Evolutionary conservation across 163 green algal genomes (phyloP), one percentile per base, ranked within the genome.

Genomic region (Chloromonas sp.): DNA sequence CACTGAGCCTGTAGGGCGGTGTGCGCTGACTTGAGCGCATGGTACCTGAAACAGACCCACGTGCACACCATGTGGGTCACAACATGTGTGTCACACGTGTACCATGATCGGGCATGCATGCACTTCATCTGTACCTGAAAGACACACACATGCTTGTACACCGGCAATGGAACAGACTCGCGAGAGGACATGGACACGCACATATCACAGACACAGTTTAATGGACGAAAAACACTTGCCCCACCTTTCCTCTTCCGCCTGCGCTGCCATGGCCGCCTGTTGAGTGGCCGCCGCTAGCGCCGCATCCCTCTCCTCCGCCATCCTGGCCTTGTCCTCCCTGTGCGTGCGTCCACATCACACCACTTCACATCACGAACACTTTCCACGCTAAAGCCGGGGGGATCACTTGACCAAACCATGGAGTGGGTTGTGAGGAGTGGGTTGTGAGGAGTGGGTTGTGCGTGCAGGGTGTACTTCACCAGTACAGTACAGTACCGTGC

Each of bases 1-100:
- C 85, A 92, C 60, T 81, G 84, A 15, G 74, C 76, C 66, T 74
- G 82, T 58, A 89, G 81, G 60, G 82, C 84, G 3, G 13, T 61
- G 84, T 88, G 84, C 57, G 81, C 3, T 13, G 77, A 82, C 61
- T 84, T 60, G 60, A 86, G 81, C n/a, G 60, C 71, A 5, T 1
- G 14, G 61, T 86, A 87, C 70, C 82, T 84, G 62, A 8, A 36
- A 14, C 36, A 14, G 13, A 79, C 2, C 71, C 71, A 79, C 5
- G 13, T 14, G 71, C 2, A 11, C 5, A 79, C 71, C 5, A 58
- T n/a, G 74, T 80, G 74, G 14, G 36, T 36, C 36, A 36, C 36
- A 36, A 13, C 70, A 13, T 76, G 70, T 76, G 70, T 76, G 70
- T 76, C 36, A 36, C 36, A 36, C 36, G 36, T 36, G 36, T 36